A percentile compares a stretch with the other conserved stretches of the same genome.
Evolutionary conservation across 208 protist genomes (phyloP).

Genomic region (Leishmania tropica): DNA sequence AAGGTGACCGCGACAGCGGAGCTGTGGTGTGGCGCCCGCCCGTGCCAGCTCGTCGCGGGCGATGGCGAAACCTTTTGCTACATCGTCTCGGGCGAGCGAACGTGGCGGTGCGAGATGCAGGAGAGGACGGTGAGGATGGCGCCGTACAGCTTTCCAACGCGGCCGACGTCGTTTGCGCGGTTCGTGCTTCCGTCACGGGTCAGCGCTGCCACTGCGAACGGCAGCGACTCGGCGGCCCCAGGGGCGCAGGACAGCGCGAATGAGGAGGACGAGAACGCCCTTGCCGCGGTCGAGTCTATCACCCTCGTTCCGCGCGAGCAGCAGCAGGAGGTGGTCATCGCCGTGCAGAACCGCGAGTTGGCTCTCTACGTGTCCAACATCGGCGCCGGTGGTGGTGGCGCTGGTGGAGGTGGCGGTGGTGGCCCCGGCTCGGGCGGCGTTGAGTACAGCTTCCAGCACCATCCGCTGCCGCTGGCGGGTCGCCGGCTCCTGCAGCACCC

Average conservation of each 20-base stretch:
- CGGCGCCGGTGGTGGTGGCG: constrained; percentile 17
- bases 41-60: constrained; percentile 72
- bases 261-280: constrained; percentile 12
- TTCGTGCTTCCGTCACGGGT: constrained; percentile 48
- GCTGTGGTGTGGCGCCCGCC: constrained; percentile 55
- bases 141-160: constrained; percentile 71
- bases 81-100: constrained; percentile 57
- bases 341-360: constrained; percentile 57
- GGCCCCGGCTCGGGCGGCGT: constrained; percentile 33
- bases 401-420: constrained; percentile 2
- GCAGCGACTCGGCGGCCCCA: neutral
- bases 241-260: constrained; percentile 16
- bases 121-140: constrained; percentile 63
- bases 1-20: constrained; percentile 55
- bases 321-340: constrained; percentile 67
- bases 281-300: constrained; percentile 16
- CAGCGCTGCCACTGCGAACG: constrained; percentile 6
- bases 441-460: constrained; percentile 76
- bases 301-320: constrained; percentile 24
- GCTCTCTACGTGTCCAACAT: constrained; percentile 60
- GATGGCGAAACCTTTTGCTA: constrained; percentile 79
- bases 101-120: constrained; percentile 72
- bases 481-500: constrained; percentile 73
- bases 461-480: constrained; percentile 62
- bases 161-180: constrained; percentile 58